These are phyloP conservation scores for Ceriops decandra DNA, from an alignment of 345 rosid species.

Conservation along the genomic window DNA sequence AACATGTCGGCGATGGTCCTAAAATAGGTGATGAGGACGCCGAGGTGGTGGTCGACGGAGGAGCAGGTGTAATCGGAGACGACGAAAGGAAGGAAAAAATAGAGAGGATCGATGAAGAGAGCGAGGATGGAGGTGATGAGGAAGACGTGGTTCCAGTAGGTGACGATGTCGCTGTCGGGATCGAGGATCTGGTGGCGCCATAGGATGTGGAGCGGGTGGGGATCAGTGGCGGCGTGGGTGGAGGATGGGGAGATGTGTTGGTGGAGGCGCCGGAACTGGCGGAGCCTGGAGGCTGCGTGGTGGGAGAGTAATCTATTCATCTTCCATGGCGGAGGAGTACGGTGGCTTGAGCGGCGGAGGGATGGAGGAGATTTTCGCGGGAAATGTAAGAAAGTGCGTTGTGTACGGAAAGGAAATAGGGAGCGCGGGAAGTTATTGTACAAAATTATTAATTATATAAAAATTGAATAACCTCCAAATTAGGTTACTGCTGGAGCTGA, in stretches of 20 bases:
- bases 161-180: constrained; percentile 79
- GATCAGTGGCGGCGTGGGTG: constrained; percentile 11
- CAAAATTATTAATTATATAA: too few relatives aligned
- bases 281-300: constrained; percentile 23
- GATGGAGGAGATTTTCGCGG: not conserved
- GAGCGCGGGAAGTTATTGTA: too few relatives aligned
- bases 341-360: not conserved
- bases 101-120: constrained; percentile 86
- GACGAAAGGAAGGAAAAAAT: constrained; percentile 63
- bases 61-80: constrained; percentile 48
- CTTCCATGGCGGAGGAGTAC: constrained; percentile 17
- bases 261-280: constrained; percentile 37
- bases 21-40: constrained; percentile 55
- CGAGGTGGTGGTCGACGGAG: constrained; percentile 40
- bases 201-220: constrained; percentile 42
- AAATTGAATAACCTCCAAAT: too few relatives aligned
- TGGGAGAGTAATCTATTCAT: constrained; percentile 14
- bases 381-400: not conserved
- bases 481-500: too few relatives aligned
- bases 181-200: constrained; percentile 88
- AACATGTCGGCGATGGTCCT: constrained; percentile 65
- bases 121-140: constrained; percentile 65
- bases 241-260: constrained; percentile 16
- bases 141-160: constrained; percentile 86
- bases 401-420: too few relatives aligned